Base-by-base conservation (phyloP, 805 yeast genomes). In the Lipomyces kockii region DNA sequence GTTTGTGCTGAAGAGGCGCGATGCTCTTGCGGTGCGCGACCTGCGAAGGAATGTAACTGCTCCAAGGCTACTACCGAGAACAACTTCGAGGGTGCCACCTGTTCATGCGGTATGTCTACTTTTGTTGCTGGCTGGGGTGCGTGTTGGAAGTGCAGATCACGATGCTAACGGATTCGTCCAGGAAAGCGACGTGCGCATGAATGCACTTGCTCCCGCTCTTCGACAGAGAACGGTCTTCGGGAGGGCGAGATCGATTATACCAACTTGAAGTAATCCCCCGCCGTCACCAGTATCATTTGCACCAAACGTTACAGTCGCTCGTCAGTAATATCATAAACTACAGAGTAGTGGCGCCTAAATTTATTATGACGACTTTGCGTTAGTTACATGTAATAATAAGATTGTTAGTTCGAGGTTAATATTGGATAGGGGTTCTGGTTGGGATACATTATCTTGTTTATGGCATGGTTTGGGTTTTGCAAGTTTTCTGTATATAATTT, bases 241-340 rank as follows among this genome's bases (percentile, higher is more conserved):
- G 89, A 86, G 35, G 89, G 89, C 68, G 89, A 86, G 81, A 74
- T 78, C 65, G 89, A 86, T 76, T 86, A 83, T 80, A 86, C 89
- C 74, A 79, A 83, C 78, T 17, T 73, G 70, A 71, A 71, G 61
- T 78, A 76, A 53, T 35, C 5, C 53, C 20, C 58, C 32, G 32
- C 20, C 34, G n/a, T 12, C 32, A 5, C 3, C 34, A 7, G 7
- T 29, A 2, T 29, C 32, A 29, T 29, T 29, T 25, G 11, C 12
- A 51, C 17, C 54, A 51, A 9, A 51, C n/a, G 6, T 4, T 37
- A 37, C 43, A 1, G 43, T 14, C 17, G 17, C 17, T 37, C 43
- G 43, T 14, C 11, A 35, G 39, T 14, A 35, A 35, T 35, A 3
- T 35, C 37, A 49, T 22, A 22, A 9, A 25, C 14, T 11, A 14